Conservation (phyloP, 768 basidiomycete species). For the Naganishia antarctica region DNA sequence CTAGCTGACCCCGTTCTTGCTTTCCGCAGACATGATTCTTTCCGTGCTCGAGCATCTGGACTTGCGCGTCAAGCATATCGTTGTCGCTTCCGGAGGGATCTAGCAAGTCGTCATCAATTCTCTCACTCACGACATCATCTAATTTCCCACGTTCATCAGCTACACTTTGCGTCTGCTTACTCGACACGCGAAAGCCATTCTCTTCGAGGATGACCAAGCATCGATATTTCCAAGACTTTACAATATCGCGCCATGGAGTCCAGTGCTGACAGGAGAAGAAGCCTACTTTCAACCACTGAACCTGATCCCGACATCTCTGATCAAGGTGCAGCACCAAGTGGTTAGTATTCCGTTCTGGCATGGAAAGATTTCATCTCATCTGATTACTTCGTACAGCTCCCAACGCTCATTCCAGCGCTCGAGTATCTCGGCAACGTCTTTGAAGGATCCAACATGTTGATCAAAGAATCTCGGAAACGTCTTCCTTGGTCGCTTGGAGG, state of each 20-base stretch:
- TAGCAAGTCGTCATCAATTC: constrained; percentile 33
- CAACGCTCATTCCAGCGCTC: constrained; percentile 13
- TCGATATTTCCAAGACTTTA: constrained; percentile 3
- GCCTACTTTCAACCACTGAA: constrained; percentile 15
- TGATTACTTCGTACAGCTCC: not conserved
- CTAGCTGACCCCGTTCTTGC: too few relatives aligned
- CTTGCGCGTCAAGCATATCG: constrained; percentile 33
- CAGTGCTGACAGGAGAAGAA: not conserved
- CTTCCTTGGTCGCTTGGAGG: constrained; percentile 7
- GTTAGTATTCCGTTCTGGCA: not conserved
- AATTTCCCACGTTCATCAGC: not conserved
- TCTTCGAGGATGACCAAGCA: not conserved
- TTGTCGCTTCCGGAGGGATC: constrained; percentile 40
- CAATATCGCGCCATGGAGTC: constrained; percentile 18
- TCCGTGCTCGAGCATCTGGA: constrained; percentile 40
- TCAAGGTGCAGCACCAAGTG: constrained; percentile 18
- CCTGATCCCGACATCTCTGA: constrained; percentile 10
- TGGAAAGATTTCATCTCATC: not conserved
- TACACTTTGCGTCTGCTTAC: constrained; percentile 2
- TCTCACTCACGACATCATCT: not conserved
- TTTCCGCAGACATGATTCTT: constrained; percentile 37
- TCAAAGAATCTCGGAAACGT: constrained; percentile 11
- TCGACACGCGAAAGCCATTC: not conserved
- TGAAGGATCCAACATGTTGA: constrained; percentile 13
- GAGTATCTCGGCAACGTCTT: constrained; percentile 16